Conservation (phyloP, 352 stramenopile species). For the Blastocystis sp. region DNA sequence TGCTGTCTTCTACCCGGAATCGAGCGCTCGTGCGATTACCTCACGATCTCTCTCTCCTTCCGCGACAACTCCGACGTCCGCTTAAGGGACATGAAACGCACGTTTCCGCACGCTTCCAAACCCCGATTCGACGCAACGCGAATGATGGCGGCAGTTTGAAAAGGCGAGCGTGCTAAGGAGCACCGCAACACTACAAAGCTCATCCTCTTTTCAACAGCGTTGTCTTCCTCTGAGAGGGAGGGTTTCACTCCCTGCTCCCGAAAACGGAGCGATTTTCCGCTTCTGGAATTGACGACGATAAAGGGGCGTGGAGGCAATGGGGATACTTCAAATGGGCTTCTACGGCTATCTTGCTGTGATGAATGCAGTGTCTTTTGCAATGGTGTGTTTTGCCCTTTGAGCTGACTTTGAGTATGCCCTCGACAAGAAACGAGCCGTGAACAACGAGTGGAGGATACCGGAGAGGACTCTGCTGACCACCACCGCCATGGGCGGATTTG, state of each 20-base stretch:
- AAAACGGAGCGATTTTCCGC: background rate
- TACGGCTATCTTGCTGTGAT: background rate
- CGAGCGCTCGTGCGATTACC: background rate
- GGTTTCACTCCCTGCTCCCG: background rate
- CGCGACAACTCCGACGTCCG: background rate
- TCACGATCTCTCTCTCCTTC: constrained; percentile 55
- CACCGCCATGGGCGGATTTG: background rate
- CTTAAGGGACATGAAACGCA: constrained; percentile 34
- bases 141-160: background rate
- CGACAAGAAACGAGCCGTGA: constrained; percentile 7
- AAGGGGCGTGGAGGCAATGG: background rate
- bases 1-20: constrained; percentile 17
- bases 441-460: constrained; percentile 1
- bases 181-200: background rate
- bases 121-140: background rate
- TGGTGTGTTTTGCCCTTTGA: background rate
- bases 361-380: background rate
- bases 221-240: background rate
- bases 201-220: background rate
- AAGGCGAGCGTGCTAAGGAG: background rate
- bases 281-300: background rate
- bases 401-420: background rate
- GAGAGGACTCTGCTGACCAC: background rate
- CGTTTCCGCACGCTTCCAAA: background rate
- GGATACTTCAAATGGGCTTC: background rate